A percentile compares a stretch with the other conserved stretches of the same genome.
Evolutionary conservation across 2,329 filamentous ascomycete species (phyloP).

Genomic region (Microascus cirrosus): DNA sequence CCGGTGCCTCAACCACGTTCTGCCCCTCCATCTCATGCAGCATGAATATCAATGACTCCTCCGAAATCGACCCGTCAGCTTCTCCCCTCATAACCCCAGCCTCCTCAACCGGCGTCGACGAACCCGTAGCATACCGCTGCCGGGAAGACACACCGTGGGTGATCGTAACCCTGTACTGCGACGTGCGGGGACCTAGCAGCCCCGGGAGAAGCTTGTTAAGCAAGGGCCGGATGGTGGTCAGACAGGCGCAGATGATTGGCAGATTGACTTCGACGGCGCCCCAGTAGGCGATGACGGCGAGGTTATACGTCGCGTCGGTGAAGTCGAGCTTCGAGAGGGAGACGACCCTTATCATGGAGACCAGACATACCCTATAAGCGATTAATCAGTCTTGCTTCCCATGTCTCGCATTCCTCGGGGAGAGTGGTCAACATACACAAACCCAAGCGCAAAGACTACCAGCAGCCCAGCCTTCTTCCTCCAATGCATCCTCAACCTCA

Average conservation of each 20-base stretch:
- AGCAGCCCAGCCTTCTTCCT: not conserved
- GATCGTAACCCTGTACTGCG: too few relatives aligned
- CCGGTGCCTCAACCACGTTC: too few relatives aligned
- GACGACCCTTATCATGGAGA: not conserved
- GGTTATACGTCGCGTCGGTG: not conserved
- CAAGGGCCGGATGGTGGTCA: not conserved
- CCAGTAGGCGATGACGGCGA: not conserved
- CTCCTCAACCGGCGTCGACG: too few relatives aligned
- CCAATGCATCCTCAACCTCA: not conserved
- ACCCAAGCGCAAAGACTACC: not conserved
- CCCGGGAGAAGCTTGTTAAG: too few relatives aligned
- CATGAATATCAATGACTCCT: too few relatives aligned
- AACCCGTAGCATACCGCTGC: too few relatives aligned
- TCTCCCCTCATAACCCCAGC: too few relatives aligned
- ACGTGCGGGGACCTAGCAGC: too few relatives aligned
- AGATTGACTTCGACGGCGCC: not conserved
- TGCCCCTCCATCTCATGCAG: too few relatives aligned
- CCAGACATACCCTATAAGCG: not conserved
- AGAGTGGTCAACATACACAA: not conserved
- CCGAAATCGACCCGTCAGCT: too few relatives aligned
- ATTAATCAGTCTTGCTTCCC: not conserved
- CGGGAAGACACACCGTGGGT: too few relatives aligned
- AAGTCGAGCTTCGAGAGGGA: not conserved
- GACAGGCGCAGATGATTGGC: not conserved
- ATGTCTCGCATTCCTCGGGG: not conserved